Base-by-base conservation (phyloP, 768 basidiomycete genomes). In the Termitomyces sp. region DNA sequence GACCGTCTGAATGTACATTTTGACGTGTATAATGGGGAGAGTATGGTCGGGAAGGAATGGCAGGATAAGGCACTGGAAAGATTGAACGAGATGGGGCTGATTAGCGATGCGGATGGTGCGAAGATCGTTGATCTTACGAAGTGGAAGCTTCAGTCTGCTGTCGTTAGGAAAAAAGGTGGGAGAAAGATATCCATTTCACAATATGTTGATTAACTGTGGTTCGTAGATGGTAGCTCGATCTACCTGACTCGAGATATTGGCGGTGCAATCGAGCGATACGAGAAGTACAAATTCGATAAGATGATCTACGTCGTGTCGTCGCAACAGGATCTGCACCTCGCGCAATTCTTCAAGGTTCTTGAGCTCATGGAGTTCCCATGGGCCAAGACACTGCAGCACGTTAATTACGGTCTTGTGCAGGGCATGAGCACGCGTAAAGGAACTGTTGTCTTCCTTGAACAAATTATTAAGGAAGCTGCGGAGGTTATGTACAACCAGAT, bases 381-480 rank as follows among this genome's bases (percentile, higher is more conserved):
- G 89, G 94, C 95, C 0, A 77, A 82, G 57, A 74, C 73, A 35
- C 79, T 98, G 43, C 78, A 90, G 66, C 96, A 98, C 70, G 76
- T 98, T 70, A 96, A 94, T 72, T 93, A 89, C 62, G 91, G 92
- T 17, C 74, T 96, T 57, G 94, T 99, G 21, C 85, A 83, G 52
- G 96, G 96, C 55, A 99, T 99, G 96, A 94, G 86, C 69, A 92
- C 91, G 22, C 82, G 90, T 32, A 92, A 86, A 71, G 94, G 94
- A 35, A 98, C 92, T 0, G 95, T 91, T 44, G 93, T 96, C 48
- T 98, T 98, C 80, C 74, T 99, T 30, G 85, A 97, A 63, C 83
- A 98, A 69, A 98, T 93, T 61, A 88, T 93, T 68, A 82, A 87
- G 61, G 94, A 97, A 65, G 93, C 95, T 0, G 80, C 83, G 5